Evolutionary conservation across 2,329 filamentous ascomycete species (phyloP).

Genomic region (Didymella arachidicola): DNA sequence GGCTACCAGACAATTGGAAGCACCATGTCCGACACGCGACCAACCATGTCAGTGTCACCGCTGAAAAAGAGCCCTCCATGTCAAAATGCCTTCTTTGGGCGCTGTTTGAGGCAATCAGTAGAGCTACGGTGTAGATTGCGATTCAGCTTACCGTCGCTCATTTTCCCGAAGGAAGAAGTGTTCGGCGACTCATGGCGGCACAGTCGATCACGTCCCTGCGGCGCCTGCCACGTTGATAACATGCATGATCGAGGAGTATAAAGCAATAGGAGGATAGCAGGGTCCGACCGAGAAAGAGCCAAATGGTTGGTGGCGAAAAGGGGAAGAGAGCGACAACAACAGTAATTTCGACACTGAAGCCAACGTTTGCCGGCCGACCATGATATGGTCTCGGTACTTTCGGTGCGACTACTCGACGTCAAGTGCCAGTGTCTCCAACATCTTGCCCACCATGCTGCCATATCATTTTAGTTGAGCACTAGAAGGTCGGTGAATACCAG

Average conservation of each 20-base stretch:
- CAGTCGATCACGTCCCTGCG: neutral
- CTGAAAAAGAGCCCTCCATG: constrained; percentile 6
- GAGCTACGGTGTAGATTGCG: neutral
- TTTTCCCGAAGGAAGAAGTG: neutral
- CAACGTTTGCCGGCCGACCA: neutral
- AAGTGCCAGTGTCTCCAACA: neutral
- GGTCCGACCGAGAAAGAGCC: constrained; percentile 1
- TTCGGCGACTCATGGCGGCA: neutral
- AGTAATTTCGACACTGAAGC: too few species aligned
- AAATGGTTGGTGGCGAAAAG: neutral
- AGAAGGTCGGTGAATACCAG: neutral
- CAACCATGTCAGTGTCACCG: constrained; percentile 2
- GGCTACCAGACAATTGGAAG: constrained; percentile 8
- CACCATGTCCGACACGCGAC: constrained; percentile 4
- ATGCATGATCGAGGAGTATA: neutral
- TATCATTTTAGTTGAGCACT: neutral
- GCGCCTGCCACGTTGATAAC: neutral
- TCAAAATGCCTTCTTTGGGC: constrained; percentile 10
- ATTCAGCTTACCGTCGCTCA: constrained; percentile 4
- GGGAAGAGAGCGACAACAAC: neutral
- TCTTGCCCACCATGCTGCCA: neutral
- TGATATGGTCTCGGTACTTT: neutral
- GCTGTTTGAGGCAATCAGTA: constrained; percentile 7
- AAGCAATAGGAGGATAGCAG: neutral
- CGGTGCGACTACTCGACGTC: neutral